These are phyloP conservation scores for Talaromyces sp. DNA, from an alignment of 2,329 filamentous ascomycete genomes.

Conservation along the genomic window DNA sequence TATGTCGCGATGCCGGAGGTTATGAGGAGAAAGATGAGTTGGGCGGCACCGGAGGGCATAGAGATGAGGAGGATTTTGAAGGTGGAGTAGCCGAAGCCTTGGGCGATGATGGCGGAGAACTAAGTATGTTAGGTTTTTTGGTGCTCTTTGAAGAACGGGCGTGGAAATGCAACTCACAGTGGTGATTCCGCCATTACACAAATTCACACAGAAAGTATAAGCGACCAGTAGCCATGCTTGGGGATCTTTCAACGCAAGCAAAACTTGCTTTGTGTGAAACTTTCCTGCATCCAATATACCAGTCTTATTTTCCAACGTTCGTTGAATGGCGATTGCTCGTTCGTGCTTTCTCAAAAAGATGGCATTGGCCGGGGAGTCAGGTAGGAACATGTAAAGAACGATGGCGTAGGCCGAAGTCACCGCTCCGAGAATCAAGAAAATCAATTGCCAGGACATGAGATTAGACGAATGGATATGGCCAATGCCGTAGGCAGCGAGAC, in stretches of 20 bases:
- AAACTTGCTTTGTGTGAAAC: constrained; percentile 46
- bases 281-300: constrained; percentile 43
- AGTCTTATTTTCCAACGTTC: constrained; percentile 49
- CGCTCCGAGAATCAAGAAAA: constrained; percentile 61
- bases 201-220: constrained; percentile 32
- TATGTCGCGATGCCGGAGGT: constrained; percentile 29
- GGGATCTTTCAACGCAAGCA: constrained; percentile 42
- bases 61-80: constrained; percentile 36
- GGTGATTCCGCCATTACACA: constrained; percentile 35
- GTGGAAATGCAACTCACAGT: constrained; percentile 23
- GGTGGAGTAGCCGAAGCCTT: constrained; percentile 18
- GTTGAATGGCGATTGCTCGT: constrained; percentile 46
- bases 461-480: background rate
- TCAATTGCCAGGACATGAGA: constrained; percentile 23
- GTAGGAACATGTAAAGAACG: constrained; percentile 58
- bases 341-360: constrained; percentile 47
- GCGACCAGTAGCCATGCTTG: constrained; percentile 31
- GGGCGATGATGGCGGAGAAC: constrained; percentile 20
- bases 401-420: constrained; percentile 58
- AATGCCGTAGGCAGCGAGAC: constrained; percentile 47
- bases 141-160: background rate
- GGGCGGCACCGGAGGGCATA: constrained; percentile 35
- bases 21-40: constrained; percentile 33
- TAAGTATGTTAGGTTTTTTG: constrained; percentile 3
- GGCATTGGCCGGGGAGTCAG: constrained; percentile 54